Evolutionary conservation across 345 rosid genomes (phyloP).

Genomic region (Acer negundo): DNA sequence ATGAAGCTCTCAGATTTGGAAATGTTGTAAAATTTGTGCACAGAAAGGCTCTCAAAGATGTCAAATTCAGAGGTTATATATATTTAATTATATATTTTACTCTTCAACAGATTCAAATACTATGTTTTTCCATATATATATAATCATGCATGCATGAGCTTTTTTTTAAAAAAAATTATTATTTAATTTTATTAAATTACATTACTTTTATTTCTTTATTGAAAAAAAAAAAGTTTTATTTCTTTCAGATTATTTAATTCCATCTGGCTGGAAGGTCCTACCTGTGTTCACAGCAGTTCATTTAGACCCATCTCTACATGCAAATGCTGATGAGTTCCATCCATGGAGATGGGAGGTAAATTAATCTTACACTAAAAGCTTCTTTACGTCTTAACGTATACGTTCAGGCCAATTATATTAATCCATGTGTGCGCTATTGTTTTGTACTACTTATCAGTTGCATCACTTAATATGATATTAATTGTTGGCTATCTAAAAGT

Average conservation of each 20-base stretch:
- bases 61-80: conserved; percentile 48
- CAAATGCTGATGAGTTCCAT: conserved; percentile 44
- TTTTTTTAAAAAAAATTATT: background rate
- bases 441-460: too few species aligned
- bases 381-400: too few species aligned
- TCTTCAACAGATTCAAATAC: background rate
- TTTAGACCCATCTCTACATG: conserved; percentile 48
- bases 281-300: conserved; percentile 60
- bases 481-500: too few species aligned
- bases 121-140: background rate
- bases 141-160: conserved; percentile 31
- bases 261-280: conserved; percentile 63
- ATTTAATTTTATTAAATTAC: background rate
- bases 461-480: too few species aligned
- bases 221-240: background rate
- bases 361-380: too few species aligned
- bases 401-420: background rate
- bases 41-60: conserved; percentile 60
- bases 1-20: conserved; percentile 56
- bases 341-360: conserved; percentile 73
- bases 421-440: background rate
- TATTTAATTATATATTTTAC: background rate
- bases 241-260: conserved; percentile 46
- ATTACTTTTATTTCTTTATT: conserved; percentile 14
- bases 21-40: conserved; percentile 64